phyloP scores from a whole-genome alignment of 495 filamentous ascomycete species.

The Lentithecium fluviatile region DNA sequence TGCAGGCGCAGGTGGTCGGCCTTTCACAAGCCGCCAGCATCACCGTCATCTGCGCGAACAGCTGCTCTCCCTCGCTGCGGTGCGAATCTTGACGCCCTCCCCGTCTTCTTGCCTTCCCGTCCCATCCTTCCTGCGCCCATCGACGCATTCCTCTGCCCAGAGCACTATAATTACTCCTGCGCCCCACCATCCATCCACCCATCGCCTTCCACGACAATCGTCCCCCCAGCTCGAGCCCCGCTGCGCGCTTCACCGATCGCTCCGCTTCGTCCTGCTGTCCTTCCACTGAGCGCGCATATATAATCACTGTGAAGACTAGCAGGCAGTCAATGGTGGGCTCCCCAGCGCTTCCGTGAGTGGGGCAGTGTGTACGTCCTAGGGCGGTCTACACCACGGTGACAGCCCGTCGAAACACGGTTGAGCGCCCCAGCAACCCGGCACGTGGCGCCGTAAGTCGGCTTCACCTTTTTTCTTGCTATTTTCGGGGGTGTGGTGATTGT shows the following conservation, averaged over 20 bases:
- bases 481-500: neutral
- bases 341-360: slow-evolving; percentile 20
- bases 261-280: neutral
- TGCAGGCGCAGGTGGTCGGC: neutral
- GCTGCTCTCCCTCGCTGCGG: neutral
- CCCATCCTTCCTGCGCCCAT: neutral
- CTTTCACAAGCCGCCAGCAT: neutral
- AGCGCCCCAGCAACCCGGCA: neutral
- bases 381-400: slow-evolving; percentile 6
- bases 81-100: no score
- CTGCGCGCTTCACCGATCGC: slow-evolving; percentile 11
- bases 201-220: slow-evolving; percentile 13
- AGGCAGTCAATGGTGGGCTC: slow-evolving; percentile 12
- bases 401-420: slow-evolving; percentile 8
- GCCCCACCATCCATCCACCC: slow-evolving; percentile 9
- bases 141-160: neutral
- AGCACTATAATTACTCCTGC: neutral
- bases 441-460: neutral
- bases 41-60: slow-evolving; percentile 3
- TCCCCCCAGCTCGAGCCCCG: neutral
- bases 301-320: neutral
- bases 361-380: slow-evolving; percentile 1
- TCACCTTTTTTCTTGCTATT: neutral
- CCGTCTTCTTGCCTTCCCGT: slow-evolving; percentile 11
- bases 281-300: neutral